Evolutionary conservation across 2,329 filamentous ascomycete species (phyloP).

Genomic region (Sclerotinia minor): DNA sequence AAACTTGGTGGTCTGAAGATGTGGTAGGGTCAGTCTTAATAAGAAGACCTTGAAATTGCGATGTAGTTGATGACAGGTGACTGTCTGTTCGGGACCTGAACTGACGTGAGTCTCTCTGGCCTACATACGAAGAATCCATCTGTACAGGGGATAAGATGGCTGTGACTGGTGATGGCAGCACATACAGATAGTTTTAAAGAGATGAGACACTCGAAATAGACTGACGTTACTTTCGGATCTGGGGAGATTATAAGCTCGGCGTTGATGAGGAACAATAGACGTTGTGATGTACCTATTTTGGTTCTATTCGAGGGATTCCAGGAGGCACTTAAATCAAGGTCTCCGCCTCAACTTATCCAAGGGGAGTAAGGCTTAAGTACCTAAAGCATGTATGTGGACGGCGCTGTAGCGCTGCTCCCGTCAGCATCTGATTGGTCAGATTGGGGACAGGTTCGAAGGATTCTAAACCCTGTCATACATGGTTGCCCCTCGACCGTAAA

Average conservation of each 20-base stretch:
- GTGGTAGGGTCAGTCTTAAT: conserved; percentile 33
- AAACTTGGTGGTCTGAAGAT: conserved; percentile 30
- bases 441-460: conserved; percentile 22
- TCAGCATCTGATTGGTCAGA: conserved; percentile 26
- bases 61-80: conserved; percentile 39
- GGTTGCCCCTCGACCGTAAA: conserved; percentile 20
- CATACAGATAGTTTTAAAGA: conserved; percentile 29
- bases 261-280: conserved; percentile 29
- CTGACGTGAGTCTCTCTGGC: conserved; percentile 41
- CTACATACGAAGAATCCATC: conserved; percentile 42
- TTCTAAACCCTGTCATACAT: conserved; percentile 22
- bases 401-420: conserved; percentile 24
- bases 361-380: conserved; percentile 38
- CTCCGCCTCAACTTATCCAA: conserved; percentile 36
- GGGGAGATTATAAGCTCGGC: conserved; percentile 26
- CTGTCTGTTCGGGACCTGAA: conserved; percentile 40
- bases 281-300: conserved; percentile 39
- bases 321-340: conserved; percentile 36
- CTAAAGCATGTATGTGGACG: conserved; percentile 24
- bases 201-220: conserved; percentile 29
- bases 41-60: conserved; percentile 39
- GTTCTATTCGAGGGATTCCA: conserved; percentile 35
- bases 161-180: conserved; percentile 37
- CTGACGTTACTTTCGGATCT: conserved; percentile 25
- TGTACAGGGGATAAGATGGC: conserved; percentile 33